Evolutionary conservation across 75 land plant species (phyloP), one percentile per base, ranked within the genome.

Genomic region (Selaginella tamariscina): DNA sequence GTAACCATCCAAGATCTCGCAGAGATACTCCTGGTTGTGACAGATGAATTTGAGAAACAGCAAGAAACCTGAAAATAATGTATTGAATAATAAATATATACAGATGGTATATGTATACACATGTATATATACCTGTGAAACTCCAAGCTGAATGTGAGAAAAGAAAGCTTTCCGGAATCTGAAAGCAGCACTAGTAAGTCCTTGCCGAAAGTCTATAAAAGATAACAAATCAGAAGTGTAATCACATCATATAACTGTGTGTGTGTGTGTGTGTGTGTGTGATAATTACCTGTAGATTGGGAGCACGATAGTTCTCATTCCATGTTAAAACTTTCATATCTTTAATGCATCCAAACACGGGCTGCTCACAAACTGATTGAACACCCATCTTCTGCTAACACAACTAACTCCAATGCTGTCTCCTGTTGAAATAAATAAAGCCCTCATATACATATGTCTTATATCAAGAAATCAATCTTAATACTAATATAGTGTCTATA

Each of bases 91-190:
- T 31, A 74, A 28, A 29, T 70, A 20, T 2, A 31, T 13, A 60
- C 15, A 54, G 18, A 5, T 39, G 49, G 15, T 39, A 5, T 39
- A 5, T 39, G 11, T 39, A 39, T 1, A 56, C 39, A 24, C 32
- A 72, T 24, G 56, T 18, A 24, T n/a, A 22, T 31, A 54, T 56
- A 93, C 98, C 98, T 94, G 75, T 94, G 96, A 77, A 90, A 80
- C 64, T 89, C 91, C 54, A 79, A 73, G 76, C 81, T 78, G 71
- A 89, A 94, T 1, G 88, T 76, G 55, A 94, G 83, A 68, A 94
- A 87, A 55, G 96, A 82, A 26, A 94, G 84, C 80, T 94, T 86
- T 39, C 96, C 98, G 49, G 98, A 94, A 78, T 94, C 98, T 30
- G 98, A 94, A 64, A 88, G 70, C 63, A 85, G 84, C 28, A 89